These are phyloP conservation scores for Hypoxylon sp. DNA, from an alignment of 2,329 filamentous ascomycete genomes.

Conservation along the genomic window DNA sequence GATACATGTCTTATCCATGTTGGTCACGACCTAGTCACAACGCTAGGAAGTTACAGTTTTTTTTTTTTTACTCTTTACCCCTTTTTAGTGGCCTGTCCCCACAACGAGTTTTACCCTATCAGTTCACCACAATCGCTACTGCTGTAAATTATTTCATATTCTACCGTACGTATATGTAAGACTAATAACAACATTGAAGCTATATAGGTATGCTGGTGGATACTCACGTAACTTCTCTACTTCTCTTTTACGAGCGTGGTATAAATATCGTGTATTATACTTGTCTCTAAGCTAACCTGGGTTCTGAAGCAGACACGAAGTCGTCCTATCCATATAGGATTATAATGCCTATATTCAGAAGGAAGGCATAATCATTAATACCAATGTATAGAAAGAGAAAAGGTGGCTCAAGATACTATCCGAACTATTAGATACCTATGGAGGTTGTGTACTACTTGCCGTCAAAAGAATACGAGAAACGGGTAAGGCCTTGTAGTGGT, in stretches of 20 bases:
- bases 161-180: background rate
- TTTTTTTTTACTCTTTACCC: constrained; percentile 1
- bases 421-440: background rate
- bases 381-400: too few species aligned
- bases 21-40: constrained; percentile 31
- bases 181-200: background rate
- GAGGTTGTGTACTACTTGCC: background rate
- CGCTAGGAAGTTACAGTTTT: constrained; percentile 22
- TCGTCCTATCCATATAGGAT: background rate
- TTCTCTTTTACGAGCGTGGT: background rate
- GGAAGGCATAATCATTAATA: background rate
- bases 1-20: constrained; percentile 25
- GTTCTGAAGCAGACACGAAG: background rate
- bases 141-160: background rate
- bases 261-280: background rate
- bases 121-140: background rate
- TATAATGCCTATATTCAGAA: background rate
- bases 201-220: background rate
- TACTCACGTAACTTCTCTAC: background rate
- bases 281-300: background rate
- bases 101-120: background rate
- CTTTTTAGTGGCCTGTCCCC: background rate
- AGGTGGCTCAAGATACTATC: background rate
- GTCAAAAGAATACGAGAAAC: background rate
- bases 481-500: background rate